A percentile compares a stretch with the other conserved stretches of the same genome.
Conservation (phyloP, 2,329 filamentous ascomycete species). For the Trichoderma sp. region DNA sequence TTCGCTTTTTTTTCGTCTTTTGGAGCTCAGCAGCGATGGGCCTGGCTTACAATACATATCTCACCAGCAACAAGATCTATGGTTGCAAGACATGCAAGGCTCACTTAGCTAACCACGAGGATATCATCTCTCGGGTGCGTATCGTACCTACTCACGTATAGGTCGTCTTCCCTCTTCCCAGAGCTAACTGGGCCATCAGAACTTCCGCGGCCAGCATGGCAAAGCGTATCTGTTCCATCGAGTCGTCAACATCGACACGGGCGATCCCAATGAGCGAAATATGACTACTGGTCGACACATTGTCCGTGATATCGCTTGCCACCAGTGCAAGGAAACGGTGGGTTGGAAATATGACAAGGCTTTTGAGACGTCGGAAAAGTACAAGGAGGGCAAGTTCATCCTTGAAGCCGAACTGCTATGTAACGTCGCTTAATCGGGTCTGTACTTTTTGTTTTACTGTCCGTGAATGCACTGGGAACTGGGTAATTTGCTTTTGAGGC, state of each 20-base stretch:
- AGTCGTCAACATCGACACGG: slow-evolving; percentile 87
- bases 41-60: slow-evolving; percentile 88
- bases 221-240: slow-evolving; percentile 96
- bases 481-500: neutral
- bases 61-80: slow-evolving; percentile 84
- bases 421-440: slow-evolving; percentile 62
- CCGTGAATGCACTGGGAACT: neutral
- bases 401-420: slow-evolving; percentile 89
- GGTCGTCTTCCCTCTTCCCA: neutral
- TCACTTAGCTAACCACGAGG: slow-evolving; percentile 91
- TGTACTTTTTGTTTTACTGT: neutral
- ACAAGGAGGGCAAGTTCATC: slow-evolving; percentile 99
- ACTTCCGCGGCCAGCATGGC: slow-evolving; percentile 97
- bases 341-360: slow-evolving; percentile 99
- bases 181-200: slow-evolving; percentile 55
- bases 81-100: slow-evolving; percentile 95
- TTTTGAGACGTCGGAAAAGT: slow-evolving; percentile 89
- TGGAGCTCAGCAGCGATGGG: slow-evolving; percentile 63
- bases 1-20: neutral
- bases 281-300: slow-evolving; percentile 98
- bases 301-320: slow-evolving; percentile 89
- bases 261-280: slow-evolving; percentile 87
- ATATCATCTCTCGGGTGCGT: slow-evolving; percentile 89
- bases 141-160: neutral
- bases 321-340: slow-evolving; percentile 88